Evolutionary conservation across 2,329 filamentous ascomycete genomes (phyloP), one percentile per base, ranked within the genome.

Genomic region (Neodidymelliopsis sp.): DNA sequence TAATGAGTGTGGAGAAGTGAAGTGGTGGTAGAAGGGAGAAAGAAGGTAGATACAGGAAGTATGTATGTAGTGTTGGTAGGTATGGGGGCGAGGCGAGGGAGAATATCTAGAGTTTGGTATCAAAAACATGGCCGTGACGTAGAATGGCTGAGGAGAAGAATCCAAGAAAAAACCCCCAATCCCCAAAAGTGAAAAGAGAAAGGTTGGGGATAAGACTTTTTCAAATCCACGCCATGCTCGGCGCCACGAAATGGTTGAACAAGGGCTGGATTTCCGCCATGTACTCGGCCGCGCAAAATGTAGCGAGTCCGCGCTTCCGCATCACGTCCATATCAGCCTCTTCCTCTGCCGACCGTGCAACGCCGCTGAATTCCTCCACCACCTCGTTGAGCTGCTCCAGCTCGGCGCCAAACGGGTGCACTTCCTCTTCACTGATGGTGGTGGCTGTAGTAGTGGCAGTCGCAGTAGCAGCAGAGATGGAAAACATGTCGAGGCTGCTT

Each of bases 321-420:
- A 97, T 83, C 50, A 87, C 83, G 58, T 83, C 78, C 64, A 90
- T 82, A 71, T 95, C 91, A 45, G 90, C 88, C 33, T 92, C 87
- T 28, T 86, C 75, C 34, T 85, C 78, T n/a, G 81, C 80, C 51
- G 84, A 80, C 55, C 82, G 81, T 22, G 85, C 80, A 0, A 73
- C 75, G 36, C 70, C 69, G 30, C 85, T 85, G 61, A 91, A 93
- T 73, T 97, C 92, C 75, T 97, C 94, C 0, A 88, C 93, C 12
- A 97, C 83, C 74, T 97, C 94, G 42, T 91, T 91, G 18, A 97
- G 90, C 74, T 97, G 89, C 47, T 90, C 91, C 42, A 97, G 79
- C 74, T 99, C 94, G 39, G 88, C 86, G 42, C 90, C 90, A 65
- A 97, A 97, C 0, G 93, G 93, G 70, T 94, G 84, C 34, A 74